Percentiles rank a stretch among this genome's conserved stretches.
These are phyloP conservation scores for Suhomyces tanzawaensis DNA, from an alignment of 805 yeast species.

Conservation along the genomic window DNA sequence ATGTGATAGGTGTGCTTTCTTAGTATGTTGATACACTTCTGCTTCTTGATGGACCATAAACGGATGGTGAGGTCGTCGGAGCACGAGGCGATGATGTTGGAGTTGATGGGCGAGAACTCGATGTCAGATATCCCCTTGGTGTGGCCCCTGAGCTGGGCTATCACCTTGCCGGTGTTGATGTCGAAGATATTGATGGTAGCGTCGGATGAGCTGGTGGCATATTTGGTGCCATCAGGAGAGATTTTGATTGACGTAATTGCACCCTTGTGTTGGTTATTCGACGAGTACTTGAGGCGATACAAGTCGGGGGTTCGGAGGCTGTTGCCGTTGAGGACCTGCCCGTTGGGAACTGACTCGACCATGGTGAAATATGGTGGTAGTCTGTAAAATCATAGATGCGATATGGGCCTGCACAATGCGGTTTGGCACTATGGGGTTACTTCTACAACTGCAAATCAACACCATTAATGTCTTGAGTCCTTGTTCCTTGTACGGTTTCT, in stretches of 20 bases:
- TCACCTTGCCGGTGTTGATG: conserved; percentile 24
- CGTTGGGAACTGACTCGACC: too few relatives aligned
- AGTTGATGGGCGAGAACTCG: conserved; percentile 70
- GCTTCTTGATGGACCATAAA: conserved; percentile 60
- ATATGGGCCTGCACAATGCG: too few relatives aligned
- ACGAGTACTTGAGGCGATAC: conserved; percentile 12
- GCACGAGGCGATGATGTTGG: conserved; percentile 71
- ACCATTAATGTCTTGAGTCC: too few relatives aligned
- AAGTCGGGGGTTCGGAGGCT: conserved; percentile 7
- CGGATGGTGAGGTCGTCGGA: conserved; percentile 83
- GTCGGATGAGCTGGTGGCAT: conserved; percentile 52
- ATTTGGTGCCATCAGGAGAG: conserved; percentile 55
- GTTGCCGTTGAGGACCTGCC: too few relatives aligned
- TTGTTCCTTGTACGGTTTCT: too few relatives aligned
- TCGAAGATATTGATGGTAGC: conserved; percentile 27
- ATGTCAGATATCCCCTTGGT: conserved; percentile 70
- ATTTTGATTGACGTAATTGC: conserved; percentile 49
- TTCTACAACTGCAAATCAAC: too few relatives aligned
- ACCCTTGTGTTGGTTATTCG: conserved; percentile 3
- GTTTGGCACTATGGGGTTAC: too few relatives aligned
- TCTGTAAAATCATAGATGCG: too few relatives aligned
- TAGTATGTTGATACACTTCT: conserved; percentile 50
- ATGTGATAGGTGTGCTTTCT: conserved; percentile 86
- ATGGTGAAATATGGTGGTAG: too few relatives aligned
- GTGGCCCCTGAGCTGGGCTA: conserved; percentile 53